Conservation (phyloP, 805 yeast species). For the Hanseniaspora lachancei region DNA sequence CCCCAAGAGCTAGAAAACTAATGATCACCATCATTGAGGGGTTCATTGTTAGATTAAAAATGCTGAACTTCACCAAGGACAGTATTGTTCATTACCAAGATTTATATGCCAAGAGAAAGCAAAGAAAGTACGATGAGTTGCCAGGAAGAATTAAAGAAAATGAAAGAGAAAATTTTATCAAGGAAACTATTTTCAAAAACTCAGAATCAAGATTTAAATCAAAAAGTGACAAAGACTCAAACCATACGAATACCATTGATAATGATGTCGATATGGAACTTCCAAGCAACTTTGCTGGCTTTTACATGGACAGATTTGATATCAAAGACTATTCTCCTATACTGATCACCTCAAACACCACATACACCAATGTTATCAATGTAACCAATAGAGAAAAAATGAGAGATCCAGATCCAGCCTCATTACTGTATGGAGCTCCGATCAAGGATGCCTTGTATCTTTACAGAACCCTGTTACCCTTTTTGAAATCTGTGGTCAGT, state of each 20-base stretch:
- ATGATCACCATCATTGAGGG: constrained; percentile 79
- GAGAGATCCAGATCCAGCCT: constrained; percentile 8
- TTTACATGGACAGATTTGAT: constrained; percentile 32
- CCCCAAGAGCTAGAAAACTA: constrained; percentile 49
- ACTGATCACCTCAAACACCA: constrained; percentile 36
- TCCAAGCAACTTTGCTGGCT: constrained; percentile 16
- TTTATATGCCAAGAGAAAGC: constrained; percentile 35
- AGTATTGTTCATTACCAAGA: constrained; percentile 52
- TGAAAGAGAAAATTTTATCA: constrained; percentile 28
- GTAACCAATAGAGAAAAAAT: constrained; percentile 10
- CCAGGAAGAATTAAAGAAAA: constrained; percentile 23
- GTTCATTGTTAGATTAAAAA: constrained; percentile 66
- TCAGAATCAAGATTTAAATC: constrained; percentile 15
- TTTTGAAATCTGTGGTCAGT: constrained; percentile 76
- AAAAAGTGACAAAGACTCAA: constrained; percentile 14
- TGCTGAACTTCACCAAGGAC: constrained; percentile 58
- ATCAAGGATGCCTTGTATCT: constrained; percentile 78
- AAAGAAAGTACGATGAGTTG: constrained; percentile 33
- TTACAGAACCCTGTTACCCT: constrained; percentile 78
- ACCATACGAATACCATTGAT: not conserved
- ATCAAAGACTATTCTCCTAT: constrained; percentile 45
- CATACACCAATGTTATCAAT: constrained; percentile 18
- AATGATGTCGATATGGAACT: constrained; percentile 12
- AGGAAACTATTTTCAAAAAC: constrained; percentile 23
- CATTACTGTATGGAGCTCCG: constrained; percentile 35